Evolutionary conservation across 2,329 filamentous ascomycete genomes (phyloP).

Genomic region (Ophiostoma ips): DNA sequence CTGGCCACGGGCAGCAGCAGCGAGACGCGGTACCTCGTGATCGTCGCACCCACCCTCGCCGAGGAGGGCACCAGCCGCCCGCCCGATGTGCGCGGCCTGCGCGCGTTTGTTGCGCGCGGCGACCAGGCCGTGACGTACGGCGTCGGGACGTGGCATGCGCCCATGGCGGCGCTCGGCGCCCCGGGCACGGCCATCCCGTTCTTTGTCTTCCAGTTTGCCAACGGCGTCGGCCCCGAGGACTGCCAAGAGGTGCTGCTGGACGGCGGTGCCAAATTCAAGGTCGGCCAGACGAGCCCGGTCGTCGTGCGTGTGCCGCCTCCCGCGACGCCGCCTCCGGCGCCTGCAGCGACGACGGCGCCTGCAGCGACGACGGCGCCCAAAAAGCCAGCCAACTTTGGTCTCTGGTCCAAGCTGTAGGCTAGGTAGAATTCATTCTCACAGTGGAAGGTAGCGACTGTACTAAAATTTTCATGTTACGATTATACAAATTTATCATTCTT

Average conservation of each 20-base stretch:
- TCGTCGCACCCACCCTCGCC: conserved; percentile 61
- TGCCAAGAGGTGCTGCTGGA: conserved; percentile 61
- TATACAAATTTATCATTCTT: too few relatives aligned
- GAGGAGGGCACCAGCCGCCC: conserved; percentile 24
- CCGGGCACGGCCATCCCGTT: conserved; percentile 56
- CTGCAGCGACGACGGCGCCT: neutral
- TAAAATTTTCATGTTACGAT: too few relatives aligned
- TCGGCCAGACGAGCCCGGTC: conserved; percentile 1
- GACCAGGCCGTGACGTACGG: conserved; percentile 84
- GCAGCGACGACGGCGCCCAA: neutral
- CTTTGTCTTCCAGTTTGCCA: conserved; percentile 78
- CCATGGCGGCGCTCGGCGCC: conserved; percentile 74
- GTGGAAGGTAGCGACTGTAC: neutral
- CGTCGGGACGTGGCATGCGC: conserved; percentile 87
- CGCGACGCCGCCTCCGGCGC: neutral
- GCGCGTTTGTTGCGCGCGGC: conserved; percentile 65
- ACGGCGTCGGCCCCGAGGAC: conserved; percentile 70
- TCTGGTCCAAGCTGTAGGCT: conserved; percentile 1
- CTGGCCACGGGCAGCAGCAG: conserved; percentile 36
- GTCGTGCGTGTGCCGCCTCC: conserved; percentile 4
- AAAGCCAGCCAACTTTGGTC: conserved; percentile 1
- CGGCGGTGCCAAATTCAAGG: neutral
- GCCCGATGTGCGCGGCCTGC: conserved; percentile 57
- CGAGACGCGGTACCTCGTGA: conserved; percentile 53
- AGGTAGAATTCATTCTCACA: too few relatives aligned